These are phyloP conservation scores for Diutina catenulata DNA, from an alignment of 1,139 yeast genomes.

Conservation along the genomic window DNA sequence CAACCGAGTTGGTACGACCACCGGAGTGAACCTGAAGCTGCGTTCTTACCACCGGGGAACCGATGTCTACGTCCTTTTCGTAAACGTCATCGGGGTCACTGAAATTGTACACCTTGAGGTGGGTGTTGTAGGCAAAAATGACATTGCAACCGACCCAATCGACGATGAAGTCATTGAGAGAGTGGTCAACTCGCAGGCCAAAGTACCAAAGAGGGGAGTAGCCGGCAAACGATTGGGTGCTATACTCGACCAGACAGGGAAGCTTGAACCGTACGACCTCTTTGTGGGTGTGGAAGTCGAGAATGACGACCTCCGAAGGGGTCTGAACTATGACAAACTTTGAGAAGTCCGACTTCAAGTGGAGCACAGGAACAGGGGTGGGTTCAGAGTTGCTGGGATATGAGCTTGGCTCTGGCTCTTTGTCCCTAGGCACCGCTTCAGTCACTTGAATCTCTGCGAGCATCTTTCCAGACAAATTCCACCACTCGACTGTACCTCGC, in stretches of 20 bases:
- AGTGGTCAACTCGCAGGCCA: constrained; percentile 9
- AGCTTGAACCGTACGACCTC: constrained; percentile 7
- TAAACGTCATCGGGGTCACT: constrained; percentile 4
- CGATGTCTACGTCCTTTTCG: background rate
- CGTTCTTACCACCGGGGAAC: background rate
- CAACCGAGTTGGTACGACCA: too few relatives aligned
- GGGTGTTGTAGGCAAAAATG: constrained; percentile 16
- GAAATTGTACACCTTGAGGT: constrained; percentile 19
- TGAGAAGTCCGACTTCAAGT: constrained; percentile 22
- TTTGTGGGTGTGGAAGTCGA: constrained; percentile 14
- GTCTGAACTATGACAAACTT: constrained; percentile 17
- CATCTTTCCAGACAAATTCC: background rate
- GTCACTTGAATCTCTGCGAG: constrained; percentile 7
- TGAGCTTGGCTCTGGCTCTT: too few relatives aligned
- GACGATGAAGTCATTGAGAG: constrained; percentile 16
- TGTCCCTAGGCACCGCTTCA: too few relatives aligned
- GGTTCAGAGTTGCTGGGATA: too few relatives aligned
- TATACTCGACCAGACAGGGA: background rate
- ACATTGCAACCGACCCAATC: constrained; percentile 44
- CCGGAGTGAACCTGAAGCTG: background rate
- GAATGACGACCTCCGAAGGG: constrained; percentile 11
- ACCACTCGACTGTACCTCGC: background rate
- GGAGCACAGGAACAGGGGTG: constrained; percentile 15
- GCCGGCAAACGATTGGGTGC: too few relatives aligned
- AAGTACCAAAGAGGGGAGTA: constrained; percentile 6